Base-by-base conservation (phyloP, 2,329 filamentous ascomycete species). In the Ophiosphaerella narmari region DNA sequence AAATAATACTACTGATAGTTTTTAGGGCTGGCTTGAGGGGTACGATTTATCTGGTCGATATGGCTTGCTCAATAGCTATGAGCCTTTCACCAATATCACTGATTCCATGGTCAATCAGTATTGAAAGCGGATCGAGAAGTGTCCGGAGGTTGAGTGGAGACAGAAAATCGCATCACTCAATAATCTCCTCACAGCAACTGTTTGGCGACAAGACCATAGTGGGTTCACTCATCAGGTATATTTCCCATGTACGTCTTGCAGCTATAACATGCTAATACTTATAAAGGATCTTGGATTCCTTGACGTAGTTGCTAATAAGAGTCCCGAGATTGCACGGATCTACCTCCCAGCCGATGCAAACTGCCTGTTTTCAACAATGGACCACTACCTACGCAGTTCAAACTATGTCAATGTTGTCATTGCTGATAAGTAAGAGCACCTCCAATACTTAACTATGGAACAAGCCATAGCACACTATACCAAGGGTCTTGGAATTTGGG, bases 61-160 rank as follows among this genome's bases (percentile, higher is more conserved):
- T 58, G 88, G 89, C 11, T 70, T 92, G 51, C 81, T 92, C 51
- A 91, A 91, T 80, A 88, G 85, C 67, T 92, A 92, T 74, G 89
- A 92, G 71, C 87, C 88, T 0, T 92, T 92, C 67, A 89, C 91
- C 51, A 88, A 91, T 66, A 84, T 92, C 63, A 90, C 92, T 62
- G 88, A 91, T 72, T 90, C 86, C 1, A 92, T 92, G 88, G 88
- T 92, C 52, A 91, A 90, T 70, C 88, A 90, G 76, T 88, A 92
- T 75, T 90, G 87, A 78, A 92, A 92, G 72, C 91, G 88, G 88
- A 82, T 91, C 43, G 88, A 92, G 71, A 92, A 91, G 75, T 89
- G 85, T 58, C 77, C 86, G n/a, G 88, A 91, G 66, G 86, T 91
- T 16, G 84, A 88, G 63, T 92, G 89, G 89, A 84, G 89, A 43